Evolutionary conservation across 2,329 filamentous ascomycete genomes (phyloP).

Genomic region (Aureobasidium mangrovei): DNA sequence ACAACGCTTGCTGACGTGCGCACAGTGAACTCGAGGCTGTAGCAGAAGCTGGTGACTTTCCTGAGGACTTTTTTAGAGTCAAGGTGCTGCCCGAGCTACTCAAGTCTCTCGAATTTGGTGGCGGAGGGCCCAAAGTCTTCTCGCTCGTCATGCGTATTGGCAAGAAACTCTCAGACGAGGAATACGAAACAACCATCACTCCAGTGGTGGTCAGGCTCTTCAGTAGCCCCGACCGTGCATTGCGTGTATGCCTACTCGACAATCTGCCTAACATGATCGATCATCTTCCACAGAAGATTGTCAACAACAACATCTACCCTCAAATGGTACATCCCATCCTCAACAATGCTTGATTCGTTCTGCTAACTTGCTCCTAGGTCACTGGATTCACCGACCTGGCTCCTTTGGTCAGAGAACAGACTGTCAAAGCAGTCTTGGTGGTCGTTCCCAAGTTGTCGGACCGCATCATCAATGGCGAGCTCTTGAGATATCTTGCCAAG

Average conservation of each 20-base stretch:
- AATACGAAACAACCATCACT: constrained; percentile 76
- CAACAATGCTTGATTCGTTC: not conserved
- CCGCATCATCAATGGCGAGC: constrained; percentile 83
- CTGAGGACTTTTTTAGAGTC: constrained; percentile 96
- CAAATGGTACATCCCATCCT: constrained; percentile 55
- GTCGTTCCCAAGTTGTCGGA: constrained; percentile 87
- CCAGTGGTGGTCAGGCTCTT: constrained; percentile 85
- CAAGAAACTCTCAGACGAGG: constrained; percentile 75
- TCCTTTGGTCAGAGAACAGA: constrained; percentile 88
- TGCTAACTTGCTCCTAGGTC: constrained; percentile 45
- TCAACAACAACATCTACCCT: constrained; percentile 95
- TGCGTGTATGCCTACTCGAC: constrained; percentile 84
- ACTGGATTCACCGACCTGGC: constrained; percentile 90
- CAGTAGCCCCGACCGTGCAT: constrained; percentile 79
- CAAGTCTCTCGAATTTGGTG: constrained; percentile 98
- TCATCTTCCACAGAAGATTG: constrained; percentile 72
- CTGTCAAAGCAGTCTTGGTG: constrained; percentile 83
- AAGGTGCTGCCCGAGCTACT: constrained; percentile 90
- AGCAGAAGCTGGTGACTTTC: constrained; percentile 70
- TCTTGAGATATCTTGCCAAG: constrained; percentile 83
- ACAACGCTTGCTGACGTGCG: constrained; percentile 8
- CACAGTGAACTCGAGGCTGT: constrained; percentile 67
- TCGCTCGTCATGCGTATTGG: constrained; percentile 84
- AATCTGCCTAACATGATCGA: constrained; percentile 88
- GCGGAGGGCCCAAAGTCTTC: constrained; percentile 87